Evolutionary conservation across 768 basidiomycete genomes (phyloP).

Genomic region (Amanita subjunquillea): DNA sequence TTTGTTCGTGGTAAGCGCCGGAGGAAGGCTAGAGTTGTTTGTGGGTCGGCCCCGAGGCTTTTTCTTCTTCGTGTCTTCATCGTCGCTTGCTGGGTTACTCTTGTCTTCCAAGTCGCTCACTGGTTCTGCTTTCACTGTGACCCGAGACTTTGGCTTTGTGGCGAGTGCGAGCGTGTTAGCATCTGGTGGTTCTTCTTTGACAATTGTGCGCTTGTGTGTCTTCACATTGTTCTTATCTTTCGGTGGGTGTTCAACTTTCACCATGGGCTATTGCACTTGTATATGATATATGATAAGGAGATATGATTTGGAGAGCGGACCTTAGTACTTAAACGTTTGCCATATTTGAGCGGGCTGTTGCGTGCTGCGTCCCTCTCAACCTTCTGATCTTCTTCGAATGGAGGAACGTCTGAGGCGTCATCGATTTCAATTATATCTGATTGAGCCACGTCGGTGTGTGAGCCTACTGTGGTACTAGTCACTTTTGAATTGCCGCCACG

Average conservation of each 20-base stretch:
- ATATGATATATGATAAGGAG: not conserved
- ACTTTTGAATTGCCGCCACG: not conserved
- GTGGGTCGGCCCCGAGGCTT: too few species aligned
- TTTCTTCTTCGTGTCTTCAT: too few species aligned
- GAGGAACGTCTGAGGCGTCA: not conserved
- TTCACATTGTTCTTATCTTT: not conserved
- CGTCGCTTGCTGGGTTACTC: too few species aligned
- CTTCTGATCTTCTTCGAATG: slow-evolving; percentile 1
- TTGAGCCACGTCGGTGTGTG: not conserved
- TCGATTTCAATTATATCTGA: slow-evolving; percentile 1
- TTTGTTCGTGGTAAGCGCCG: too few species aligned
- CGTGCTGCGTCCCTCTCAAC: not conserved
- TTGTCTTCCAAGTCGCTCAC: too few species aligned
- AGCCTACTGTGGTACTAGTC: not conserved
- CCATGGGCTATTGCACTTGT: not conserved
- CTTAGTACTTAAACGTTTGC: not conserved
- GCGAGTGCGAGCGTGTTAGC: too few species aligned
- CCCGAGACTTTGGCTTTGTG: too few species aligned
- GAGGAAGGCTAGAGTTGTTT: too few species aligned
- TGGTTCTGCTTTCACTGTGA: too few species aligned
- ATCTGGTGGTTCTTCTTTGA: too few species aligned
- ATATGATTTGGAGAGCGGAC: not conserved
- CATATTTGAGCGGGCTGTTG: not conserved
- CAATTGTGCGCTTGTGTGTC: too few species aligned
- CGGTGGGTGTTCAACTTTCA: not conserved